Evolutionary conservation across 1,284 basidiomycete species (phyloP).

Genomic region (Austroboletus rostrupii): DNA sequence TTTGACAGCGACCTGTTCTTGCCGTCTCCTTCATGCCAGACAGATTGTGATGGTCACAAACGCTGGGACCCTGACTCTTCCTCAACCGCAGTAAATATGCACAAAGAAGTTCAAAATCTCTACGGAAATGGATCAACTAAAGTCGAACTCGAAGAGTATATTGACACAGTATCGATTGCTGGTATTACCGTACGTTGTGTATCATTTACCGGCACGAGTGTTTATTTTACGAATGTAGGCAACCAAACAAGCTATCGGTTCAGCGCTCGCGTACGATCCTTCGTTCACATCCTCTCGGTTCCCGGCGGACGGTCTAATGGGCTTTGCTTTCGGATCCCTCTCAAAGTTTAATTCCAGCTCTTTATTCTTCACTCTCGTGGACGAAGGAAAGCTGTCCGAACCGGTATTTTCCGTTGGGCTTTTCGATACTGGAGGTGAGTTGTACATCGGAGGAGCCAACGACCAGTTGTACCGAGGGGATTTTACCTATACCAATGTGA

Average conservation of each 20-base stretch:
- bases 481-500: conserved; percentile 26
- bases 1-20: conserved; percentile 16
- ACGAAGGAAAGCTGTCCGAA: conserved; percentile 19
- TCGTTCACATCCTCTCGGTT: conserved; percentile 16
- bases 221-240: conserved; percentile 15
- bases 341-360: conserved; percentile 12
- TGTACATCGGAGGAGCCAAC: conserved; percentile 38
- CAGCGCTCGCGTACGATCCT: conserved; percentile 24
- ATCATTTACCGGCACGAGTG: not conserved
- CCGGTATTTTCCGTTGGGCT: conserved; percentile 40
- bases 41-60: conserved; percentile 29
- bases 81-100: conserved; percentile 32
- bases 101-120: conserved; percentile 4
- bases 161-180: conserved; percentile 42
- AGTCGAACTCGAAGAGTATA: conserved; percentile 49
- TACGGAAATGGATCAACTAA: conserved; percentile 53
- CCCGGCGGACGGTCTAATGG: conserved; percentile 31
- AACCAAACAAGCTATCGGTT: conserved; percentile 29
- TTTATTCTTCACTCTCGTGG: conserved; percentile 16
- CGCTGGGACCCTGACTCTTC: conserved; percentile 34
- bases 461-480: conserved; percentile 9
- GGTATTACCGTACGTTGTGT: conserved; percentile 22
- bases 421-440: conserved; percentile 20
- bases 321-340: conserved; percentile 27
- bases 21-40: conserved; percentile 17